Conservation (phyloP, 2,329 filamentous ascomycete species). For the Cryoendolithus antarcticus region DNA sequence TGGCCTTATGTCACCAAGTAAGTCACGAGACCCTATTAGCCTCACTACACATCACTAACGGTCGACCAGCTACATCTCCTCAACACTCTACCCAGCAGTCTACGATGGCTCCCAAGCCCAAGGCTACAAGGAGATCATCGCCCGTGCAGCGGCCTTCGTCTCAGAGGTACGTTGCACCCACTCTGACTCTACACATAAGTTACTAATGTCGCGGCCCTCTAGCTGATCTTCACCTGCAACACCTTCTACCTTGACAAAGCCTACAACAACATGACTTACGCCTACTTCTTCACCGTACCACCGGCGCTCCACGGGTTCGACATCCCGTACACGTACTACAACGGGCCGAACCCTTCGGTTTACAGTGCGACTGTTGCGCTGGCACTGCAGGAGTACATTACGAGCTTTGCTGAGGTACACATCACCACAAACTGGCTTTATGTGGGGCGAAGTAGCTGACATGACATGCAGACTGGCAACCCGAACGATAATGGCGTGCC, state of each 20-base stretch:
- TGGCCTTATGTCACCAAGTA: slow-evolving; percentile 16
- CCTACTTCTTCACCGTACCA: slow-evolving; percentile 41
- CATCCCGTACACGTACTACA: slow-evolving; percentile 41
- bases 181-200: slow-evolving; percentile 22
- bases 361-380: slow-evolving; percentile 21
- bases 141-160: slow-evolving; percentile 30
- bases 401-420: slow-evolving; percentile 24
- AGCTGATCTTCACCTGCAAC: slow-evolving; percentile 35
- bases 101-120: slow-evolving; percentile 32
- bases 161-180: slow-evolving; percentile 25
- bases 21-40: too few species aligned
- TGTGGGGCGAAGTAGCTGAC: too few species aligned
- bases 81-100: slow-evolving; percentile 38
- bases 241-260: slow-evolving; percentile 38
- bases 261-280: slow-evolving; percentile 35
- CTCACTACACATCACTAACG: too few species aligned
- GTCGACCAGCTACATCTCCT: slow-evolving; percentile 26
- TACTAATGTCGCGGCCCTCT: neutral
- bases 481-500: slow-evolving; percentile 29
- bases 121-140: slow-evolving; percentile 34
- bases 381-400: slow-evolving; percentile 35
- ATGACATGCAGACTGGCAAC: slow-evolving; percentile 17
- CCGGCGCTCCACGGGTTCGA: slow-evolving; percentile 44
- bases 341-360: slow-evolving; percentile 17
- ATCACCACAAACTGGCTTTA: too few species aligned